These are phyloP conservation scores for Cladophialophora exuberans DNA, from an alignment of 2,329 filamentous ascomycete species.

Conservation along the genomic window DNA sequence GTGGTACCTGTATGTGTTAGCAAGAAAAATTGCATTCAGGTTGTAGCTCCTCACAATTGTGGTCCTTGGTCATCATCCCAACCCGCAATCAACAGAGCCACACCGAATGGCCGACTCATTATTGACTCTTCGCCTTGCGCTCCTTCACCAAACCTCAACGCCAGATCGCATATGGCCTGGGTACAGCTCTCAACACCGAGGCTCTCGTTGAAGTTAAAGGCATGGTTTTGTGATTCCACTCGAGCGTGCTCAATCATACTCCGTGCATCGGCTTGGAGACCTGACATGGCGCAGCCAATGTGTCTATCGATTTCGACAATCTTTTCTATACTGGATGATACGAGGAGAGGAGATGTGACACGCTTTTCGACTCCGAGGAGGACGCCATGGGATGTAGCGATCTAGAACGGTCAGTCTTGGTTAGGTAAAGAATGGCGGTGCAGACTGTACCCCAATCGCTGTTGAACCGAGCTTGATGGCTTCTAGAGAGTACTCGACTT, in stretches of 20 bases:
- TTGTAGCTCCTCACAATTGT: constrained; percentile 66
- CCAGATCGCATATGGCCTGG: constrained; percentile 97
- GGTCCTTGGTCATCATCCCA: constrained; percentile 92
- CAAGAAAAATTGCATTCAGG: neutral
- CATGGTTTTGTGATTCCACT: constrained; percentile 94
- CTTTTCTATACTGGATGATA: constrained; percentile 98
- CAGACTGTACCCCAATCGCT: constrained; percentile 77
- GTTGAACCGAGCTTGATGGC: constrained; percentile 99
- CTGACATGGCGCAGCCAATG: constrained; percentile 98
- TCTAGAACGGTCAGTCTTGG: constrained; percentile 43
- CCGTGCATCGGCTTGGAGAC: constrained; percentile 93
- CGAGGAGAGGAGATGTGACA: constrained; percentile 94
- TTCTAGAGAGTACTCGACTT: constrained; percentile 99
- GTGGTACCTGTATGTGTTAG: constrained; percentile 68
- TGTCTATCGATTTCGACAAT: constrained; percentile 99
- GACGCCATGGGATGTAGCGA: constrained; percentile 92
- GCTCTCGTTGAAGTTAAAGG: constrained; percentile 96
- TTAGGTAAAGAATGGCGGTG: neutral
- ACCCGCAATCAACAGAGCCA: constrained; percentile 92
- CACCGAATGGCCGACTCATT: constrained; percentile 96
- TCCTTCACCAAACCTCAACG: constrained; percentile 93
- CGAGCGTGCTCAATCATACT: constrained; percentile 98
- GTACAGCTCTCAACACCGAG: constrained; percentile 97
- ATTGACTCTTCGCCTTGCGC: constrained; percentile 98
- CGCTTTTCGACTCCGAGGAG: constrained; percentile 98